A percentile compares a stretch with the other conserved stretches of the same genome.
Evolutionary conservation across 2,329 filamentous ascomycete species (phyloP).

Genomic region (Fusarium cicatricum): DNA sequence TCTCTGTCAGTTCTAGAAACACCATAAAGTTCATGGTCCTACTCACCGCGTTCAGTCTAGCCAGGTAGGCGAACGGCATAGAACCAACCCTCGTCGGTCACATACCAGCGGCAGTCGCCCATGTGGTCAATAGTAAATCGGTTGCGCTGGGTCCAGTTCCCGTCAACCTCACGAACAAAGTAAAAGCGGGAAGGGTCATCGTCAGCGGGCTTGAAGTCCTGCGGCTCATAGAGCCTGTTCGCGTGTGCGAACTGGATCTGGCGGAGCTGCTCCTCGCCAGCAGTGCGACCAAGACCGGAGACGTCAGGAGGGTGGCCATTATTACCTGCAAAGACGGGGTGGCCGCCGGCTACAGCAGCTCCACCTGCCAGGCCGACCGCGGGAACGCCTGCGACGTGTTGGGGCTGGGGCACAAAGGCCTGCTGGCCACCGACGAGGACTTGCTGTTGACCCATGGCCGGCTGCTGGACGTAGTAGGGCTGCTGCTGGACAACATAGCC

Average conservation of each 20-base stretch:
- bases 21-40: background rate
- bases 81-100: constrained; percentile 64
- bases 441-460: constrained; percentile 43
- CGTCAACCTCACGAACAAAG: constrained; percentile 67
- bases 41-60: constrained; percentile 34
- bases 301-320: constrained; percentile 56
- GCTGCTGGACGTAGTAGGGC: constrained; percentile 45
- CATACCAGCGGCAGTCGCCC: constrained; percentile 66
- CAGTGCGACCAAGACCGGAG: constrained; percentile 61
- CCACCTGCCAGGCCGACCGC: constrained; percentile 39
- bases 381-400: constrained; percentile 40
- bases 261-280: constrained; percentile 55
- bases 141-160: constrained; percentile 66
- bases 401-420: constrained; percentile 38
- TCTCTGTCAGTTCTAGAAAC: constrained; percentile 9
- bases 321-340: constrained; percentile 54
- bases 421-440: constrained; percentile 46
- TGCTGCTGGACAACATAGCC: constrained; percentile 47
- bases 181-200: constrained; percentile 68
- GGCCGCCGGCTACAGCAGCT: constrained; percentile 31
- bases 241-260: constrained; percentile 59
- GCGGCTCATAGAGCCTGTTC: constrained; percentile 62
- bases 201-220: constrained; percentile 70
- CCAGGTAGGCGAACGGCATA: constrained; percentile 65
- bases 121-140: constrained; percentile 68